Conservation (phyloP, 495 filamentous ascomycete species). For the Tuber aestivum region DNA sequence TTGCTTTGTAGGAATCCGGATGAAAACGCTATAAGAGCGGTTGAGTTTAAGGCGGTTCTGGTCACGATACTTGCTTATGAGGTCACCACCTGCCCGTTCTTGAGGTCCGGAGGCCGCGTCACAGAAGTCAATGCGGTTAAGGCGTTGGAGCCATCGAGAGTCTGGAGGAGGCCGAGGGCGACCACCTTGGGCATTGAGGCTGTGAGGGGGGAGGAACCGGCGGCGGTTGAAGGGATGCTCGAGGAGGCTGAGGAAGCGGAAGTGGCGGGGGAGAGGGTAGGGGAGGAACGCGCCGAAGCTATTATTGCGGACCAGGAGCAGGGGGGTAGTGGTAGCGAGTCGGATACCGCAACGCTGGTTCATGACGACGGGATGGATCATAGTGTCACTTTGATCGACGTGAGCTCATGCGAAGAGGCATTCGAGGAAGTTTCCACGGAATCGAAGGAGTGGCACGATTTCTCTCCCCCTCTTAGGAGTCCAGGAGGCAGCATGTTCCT, state of each 20-base stretch:
- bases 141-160: constrained; percentile 31
- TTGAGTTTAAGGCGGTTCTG: constrained; percentile 34
- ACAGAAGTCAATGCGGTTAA: constrained; percentile 25
- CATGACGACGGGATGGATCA: constrained; percentile 2
- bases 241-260: background rate
- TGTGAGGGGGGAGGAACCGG: constrained; percentile 13
- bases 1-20: constrained; percentile 6
- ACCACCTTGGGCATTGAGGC: constrained; percentile 17
- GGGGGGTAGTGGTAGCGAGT: constrained; percentile 13
- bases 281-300: constrained; percentile 13
- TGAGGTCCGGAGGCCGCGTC: constrained; percentile 23
- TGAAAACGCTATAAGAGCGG: constrained; percentile 25
- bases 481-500: constrained; percentile 19
- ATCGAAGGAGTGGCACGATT: constrained; percentile 30
- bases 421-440: constrained; percentile 12
- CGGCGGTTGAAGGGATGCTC: background rate
- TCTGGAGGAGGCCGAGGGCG: constrained; percentile 36
- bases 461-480: constrained; percentile 12
- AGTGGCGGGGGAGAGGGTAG: constrained; percentile 12
- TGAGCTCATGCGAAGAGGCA: background rate
- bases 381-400: background rate
- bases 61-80: constrained; percentile 38
- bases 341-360: constrained; percentile 11
- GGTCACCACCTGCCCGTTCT: constrained; percentile 36
- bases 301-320: constrained; percentile 2